Base-by-base conservation (phyloP, 257 asterid species). In the Petunia secreta region DNA sequence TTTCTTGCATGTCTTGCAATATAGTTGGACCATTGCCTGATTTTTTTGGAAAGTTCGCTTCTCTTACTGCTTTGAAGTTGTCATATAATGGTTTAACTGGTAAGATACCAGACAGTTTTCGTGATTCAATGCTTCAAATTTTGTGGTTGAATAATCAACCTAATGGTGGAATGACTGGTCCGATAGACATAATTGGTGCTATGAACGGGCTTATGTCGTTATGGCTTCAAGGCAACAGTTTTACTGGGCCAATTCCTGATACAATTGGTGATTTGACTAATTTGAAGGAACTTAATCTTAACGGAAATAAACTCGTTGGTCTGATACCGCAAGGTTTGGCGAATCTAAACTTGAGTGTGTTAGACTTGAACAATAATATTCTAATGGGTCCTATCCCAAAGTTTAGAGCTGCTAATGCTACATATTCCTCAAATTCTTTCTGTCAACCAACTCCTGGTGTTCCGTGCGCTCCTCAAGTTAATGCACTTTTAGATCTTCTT, bases 381-480 rank as follows among this genome's bases (percentile, higher is more conserved):
- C 84, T 94, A 2, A 91, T 94, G 97, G 98, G 98, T 48, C 88
- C 95, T 3, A 84, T 91, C 7, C 98, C 98, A 5, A 84, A 88
- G 79, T 92, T 94, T 25, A 87, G 82, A 82, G 79, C 94, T 64
- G 84, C 59, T 53, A 84, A 82, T 71, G 94, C 76, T 58, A 68
- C 92, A 11, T 87, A 81, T 63, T 58, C 65, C 3, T 86, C 91
- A 5, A 94, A 94, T 69, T 91, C 91, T 0, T 94, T 94, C 76
- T 94, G 98, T 80, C 90, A 80, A 62, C 25, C 85, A 6, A 78
- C 41, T 62, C 91, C 94, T 3, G 95, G 97, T 9, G 63, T 63
- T 59, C 85, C 67, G 74, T 94, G 98, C 80, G 88, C 94, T 41
- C 94, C 97, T 64, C 86, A 90, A 74, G 98, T 94, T 5, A 84